A percentile compares a stretch with the other conserved stretches of the same genome.
These are phyloP conservation scores for Phialocephala sp. DNA, from an alignment of 2,329 filamentous ascomycete genomes.

Conservation along the genomic window DNA sequence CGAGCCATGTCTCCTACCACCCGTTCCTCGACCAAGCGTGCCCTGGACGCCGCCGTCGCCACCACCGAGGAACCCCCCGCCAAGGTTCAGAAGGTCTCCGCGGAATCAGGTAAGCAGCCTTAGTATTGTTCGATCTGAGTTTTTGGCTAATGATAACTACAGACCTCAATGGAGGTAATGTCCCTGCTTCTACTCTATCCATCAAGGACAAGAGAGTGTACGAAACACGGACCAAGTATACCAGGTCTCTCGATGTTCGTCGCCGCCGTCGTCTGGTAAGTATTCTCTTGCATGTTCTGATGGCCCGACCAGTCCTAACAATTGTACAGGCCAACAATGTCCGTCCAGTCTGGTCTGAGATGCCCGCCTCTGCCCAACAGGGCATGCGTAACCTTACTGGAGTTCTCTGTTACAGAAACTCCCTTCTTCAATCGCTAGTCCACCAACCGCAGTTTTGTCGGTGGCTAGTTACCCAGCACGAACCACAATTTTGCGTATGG, in stretches of 20 bases:
- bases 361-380: slow-evolving; percentile 35
- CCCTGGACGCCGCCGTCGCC: neutral
- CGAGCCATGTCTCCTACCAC: slow-evolving; percentile 8
- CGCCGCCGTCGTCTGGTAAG: slow-evolving; percentile 1
- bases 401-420: slow-evolving; percentile 43
- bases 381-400: slow-evolving; percentile 41
- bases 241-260: neutral
- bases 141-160: neutral
- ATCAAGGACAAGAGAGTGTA: neutral
- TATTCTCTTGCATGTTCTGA: neutral
- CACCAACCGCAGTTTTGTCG: slow-evolving; percentile 43
- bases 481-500: slow-evolving; percentile 34
- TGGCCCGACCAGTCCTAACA: neutral
- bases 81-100: slow-evolving; percentile 6
- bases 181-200: neutral
- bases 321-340: neutral
- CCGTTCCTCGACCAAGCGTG: neutral
- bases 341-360: slow-evolving; percentile 23
- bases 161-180: neutral
- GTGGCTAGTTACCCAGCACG: slow-evolving; percentile 39
- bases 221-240: neutral
- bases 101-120: neutral
- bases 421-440: slow-evolving; percentile 43
- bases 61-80: neutral
- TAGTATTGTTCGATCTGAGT: neutral